Percentiles rank a stretch among this genome's conserved stretches.
Conservation (phyloP, 306 rosid species). For the Ormosia emarginata region DNA sequence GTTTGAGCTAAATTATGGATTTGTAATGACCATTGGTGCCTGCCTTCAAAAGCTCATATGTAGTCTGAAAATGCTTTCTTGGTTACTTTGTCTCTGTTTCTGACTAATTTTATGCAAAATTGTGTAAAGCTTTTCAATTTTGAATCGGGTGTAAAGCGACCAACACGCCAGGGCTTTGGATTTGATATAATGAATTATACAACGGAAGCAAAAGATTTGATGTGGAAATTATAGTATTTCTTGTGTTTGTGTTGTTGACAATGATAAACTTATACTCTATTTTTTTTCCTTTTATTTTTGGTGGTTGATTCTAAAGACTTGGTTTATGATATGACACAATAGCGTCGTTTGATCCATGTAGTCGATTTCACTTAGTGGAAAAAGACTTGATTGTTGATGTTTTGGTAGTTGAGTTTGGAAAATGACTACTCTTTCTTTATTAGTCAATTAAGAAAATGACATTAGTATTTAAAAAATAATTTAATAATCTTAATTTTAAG, state of each 20-base stretch:
- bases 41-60: background rate
- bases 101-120: background rate
- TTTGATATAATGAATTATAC: background rate
- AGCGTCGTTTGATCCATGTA: too few relatives aligned
- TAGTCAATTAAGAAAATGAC: too few relatives aligned
- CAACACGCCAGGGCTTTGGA: background rate
- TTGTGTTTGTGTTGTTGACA: background rate
- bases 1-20: background rate
- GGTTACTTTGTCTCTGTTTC: background rate
- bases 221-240: background rate
- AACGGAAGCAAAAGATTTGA: background rate
- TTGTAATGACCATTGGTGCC: constrained; percentile 5
- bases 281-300: too few relatives aligned
- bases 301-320: too few relatives aligned
- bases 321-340: too few relatives aligned
- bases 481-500: too few relatives aligned
- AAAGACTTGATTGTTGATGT: too few relatives aligned
- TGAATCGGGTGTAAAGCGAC: background rate
- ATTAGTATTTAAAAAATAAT: too few relatives aligned
- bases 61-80: background rate
- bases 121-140: background rate
- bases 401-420: too few relatives aligned
- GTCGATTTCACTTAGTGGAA: too few relatives aligned
- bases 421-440: too few relatives aligned
- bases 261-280: too few relatives aligned